A percentile compares a stretch with the other conserved stretches of the same genome.
phyloP scores from a whole-genome alignment of 2,329 filamentous ascomycete genomes.

The Fusarium illudens region DNA sequence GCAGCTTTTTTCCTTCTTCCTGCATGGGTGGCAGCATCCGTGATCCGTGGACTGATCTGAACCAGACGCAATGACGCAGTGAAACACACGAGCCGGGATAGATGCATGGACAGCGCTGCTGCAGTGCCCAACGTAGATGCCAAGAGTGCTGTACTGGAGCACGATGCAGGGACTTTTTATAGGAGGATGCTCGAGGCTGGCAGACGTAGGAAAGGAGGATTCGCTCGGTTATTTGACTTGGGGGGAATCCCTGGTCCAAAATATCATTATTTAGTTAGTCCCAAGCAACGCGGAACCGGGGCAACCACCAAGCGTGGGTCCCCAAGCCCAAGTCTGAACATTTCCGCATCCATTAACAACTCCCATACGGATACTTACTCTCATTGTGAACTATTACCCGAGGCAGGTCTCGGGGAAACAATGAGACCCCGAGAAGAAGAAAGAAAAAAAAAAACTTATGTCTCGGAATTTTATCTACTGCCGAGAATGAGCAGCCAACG shows the following conservation, averaged over 20 bases:
- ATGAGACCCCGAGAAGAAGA: background rate
- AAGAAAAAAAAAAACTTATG: background rate
- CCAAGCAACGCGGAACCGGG: constrained; percentile 14
- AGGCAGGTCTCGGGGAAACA: background rate
- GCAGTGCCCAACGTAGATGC: constrained; percentile 5
- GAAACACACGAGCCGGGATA: constrained; percentile 10
- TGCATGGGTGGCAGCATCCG: constrained; percentile 2
- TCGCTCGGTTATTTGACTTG: constrained; percentile 8
- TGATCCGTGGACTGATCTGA: background rate
- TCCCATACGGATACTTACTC: background rate
- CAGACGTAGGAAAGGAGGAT: background rate
- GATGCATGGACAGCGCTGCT: background rate
- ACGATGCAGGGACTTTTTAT: constrained; percentile 6
- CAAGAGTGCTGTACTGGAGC: constrained; percentile 12
- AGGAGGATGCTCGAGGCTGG: constrained; percentile 7
- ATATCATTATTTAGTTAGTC: constrained; percentile 1
- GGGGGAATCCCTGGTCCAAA: background rate
- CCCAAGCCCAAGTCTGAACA: background rate
- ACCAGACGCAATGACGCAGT: constrained; percentile 2
- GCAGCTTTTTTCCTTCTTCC: constrained; percentile 16
- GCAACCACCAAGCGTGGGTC: constrained; percentile 25
- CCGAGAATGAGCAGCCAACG: background rate
- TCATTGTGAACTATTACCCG: background rate
- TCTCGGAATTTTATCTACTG: background rate
- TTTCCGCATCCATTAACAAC: background rate